phyloP scores from a whole-genome alignment of 257 asterid genomes.

The Orobanche coerulescens region DNA sequence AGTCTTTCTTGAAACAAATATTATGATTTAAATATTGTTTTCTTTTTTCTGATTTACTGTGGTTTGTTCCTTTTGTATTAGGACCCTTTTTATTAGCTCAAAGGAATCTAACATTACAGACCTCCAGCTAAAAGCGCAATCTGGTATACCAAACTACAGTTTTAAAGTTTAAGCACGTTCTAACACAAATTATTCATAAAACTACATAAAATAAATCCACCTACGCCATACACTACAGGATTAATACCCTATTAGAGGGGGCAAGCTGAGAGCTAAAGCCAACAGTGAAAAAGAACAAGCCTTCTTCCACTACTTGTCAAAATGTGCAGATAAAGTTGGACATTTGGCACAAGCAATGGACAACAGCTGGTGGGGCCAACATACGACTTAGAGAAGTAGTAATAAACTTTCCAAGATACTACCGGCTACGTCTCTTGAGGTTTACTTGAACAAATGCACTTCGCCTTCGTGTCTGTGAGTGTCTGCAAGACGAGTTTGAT shows the following conservation, averaged over 20 bases:
- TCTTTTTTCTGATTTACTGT: too few relatives aligned
- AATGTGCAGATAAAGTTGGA: background rate
- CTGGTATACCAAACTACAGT: slow-evolving; percentile 13
- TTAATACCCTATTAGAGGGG: background rate
- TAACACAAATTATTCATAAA: slow-evolving; percentile 23
- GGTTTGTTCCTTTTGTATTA: background rate
- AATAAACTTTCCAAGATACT: background rate
- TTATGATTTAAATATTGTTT: too few relatives aligned
- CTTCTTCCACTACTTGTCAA: background rate
- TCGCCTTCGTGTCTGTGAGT: slow-evolving; percentile 54
- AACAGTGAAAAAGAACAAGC: background rate
- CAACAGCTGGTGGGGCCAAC: too few relatives aligned
- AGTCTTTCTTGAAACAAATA: too few relatives aligned
- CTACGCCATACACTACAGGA: slow-evolving; percentile 19
- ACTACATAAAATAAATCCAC: slow-evolving; percentile 3
- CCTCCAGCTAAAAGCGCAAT: background rate
- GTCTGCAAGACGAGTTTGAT: slow-evolving; percentile 32
- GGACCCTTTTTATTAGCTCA: too few relatives aligned
- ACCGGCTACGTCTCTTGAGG: slow-evolving; percentile 10
- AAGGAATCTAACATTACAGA: too few relatives aligned
- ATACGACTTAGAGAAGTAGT: too few relatives aligned
- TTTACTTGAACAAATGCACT: slow-evolving; percentile 46
- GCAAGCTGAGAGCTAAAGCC: background rate
- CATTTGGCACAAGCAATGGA: background rate
- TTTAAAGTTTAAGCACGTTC: slow-evolving; percentile 18